Evolutionary conservation across 306 rosid genomes (phyloP).

Genomic region (Cicer arietinum): DNA sequence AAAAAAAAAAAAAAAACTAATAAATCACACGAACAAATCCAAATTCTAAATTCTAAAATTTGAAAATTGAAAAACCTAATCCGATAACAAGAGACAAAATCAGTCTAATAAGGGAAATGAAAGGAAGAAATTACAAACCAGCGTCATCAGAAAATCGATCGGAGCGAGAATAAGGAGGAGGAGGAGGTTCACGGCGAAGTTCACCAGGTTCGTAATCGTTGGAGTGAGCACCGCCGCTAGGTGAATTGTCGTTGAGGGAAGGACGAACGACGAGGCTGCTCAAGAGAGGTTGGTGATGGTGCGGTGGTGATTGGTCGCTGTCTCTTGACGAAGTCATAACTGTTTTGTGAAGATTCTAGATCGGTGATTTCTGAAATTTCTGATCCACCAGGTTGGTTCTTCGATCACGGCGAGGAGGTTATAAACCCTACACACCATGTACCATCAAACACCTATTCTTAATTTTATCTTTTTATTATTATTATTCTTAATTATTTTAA

Average conservation of each 20-base stretch:
- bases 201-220: conserved; percentile 52
- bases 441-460: not conserved
- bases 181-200: conserved; percentile 50
- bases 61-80: conserved; percentile 6
- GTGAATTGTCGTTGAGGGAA: conserved; percentile 44
- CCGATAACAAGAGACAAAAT: not conserved
- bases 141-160: conserved; percentile 52
- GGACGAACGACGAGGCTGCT: conserved; percentile 61
- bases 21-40: not conserved
- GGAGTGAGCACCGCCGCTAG: conserved; percentile 28
- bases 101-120: not conserved
- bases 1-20: not conserved
- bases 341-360: not conserved
- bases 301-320: conserved; percentile 48
- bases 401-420: not conserved
- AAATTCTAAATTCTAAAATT: not conserved
- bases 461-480: not conserved
- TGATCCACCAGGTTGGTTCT: not conserved
- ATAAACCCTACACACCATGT: conserved; percentile 19
- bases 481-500: no score
- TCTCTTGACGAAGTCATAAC: conserved; percentile 51
- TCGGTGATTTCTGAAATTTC: not conserved
- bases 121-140: conserved; percentile 52
- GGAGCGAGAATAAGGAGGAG: conserved; percentile 48
- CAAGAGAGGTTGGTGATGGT: conserved; percentile 56